Conservation (phyloP, 106 monocot species). For the Phalaenopsis aphrodite region DNA sequence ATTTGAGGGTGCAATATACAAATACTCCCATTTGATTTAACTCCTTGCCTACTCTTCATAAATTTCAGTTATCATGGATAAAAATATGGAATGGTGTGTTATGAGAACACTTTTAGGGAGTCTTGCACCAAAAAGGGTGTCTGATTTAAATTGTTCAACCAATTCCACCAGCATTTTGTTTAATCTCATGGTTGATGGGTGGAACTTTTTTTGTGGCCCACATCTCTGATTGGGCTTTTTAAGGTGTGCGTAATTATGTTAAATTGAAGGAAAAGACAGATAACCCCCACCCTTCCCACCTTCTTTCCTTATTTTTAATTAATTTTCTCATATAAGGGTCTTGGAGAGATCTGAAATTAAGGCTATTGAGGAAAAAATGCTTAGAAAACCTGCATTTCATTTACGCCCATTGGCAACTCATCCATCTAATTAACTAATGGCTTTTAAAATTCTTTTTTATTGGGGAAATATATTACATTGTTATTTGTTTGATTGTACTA, state of each 20-base stretch:
- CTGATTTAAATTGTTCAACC: background rate
- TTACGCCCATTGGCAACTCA: too few relatives aligned
- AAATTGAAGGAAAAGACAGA: background rate
- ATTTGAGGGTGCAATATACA: background rate
- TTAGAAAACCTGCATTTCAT: too few relatives aligned
- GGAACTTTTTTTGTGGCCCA: background rate
- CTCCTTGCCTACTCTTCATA: background rate
- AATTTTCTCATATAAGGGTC: background rate
- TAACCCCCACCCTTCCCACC: background rate
- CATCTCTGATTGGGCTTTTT: background rate
- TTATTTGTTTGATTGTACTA: too few relatives aligned
- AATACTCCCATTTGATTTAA: background rate
- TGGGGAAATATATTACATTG: too few relatives aligned
- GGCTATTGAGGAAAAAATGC: background rate
- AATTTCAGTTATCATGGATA: background rate
- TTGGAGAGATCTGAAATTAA: background rate
- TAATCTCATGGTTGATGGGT: background rate
- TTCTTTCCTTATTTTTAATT: background rate
- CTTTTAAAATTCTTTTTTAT: too few relatives aligned
- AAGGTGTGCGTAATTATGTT: background rate
- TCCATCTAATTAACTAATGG: too few relatives aligned
- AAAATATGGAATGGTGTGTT: background rate
- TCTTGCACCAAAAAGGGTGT: background rate
- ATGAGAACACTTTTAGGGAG: background rate
- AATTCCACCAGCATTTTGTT: background rate